Base-by-base conservation (phyloP, 768 basidiomycete species). In the Collybia sp. region DNA sequence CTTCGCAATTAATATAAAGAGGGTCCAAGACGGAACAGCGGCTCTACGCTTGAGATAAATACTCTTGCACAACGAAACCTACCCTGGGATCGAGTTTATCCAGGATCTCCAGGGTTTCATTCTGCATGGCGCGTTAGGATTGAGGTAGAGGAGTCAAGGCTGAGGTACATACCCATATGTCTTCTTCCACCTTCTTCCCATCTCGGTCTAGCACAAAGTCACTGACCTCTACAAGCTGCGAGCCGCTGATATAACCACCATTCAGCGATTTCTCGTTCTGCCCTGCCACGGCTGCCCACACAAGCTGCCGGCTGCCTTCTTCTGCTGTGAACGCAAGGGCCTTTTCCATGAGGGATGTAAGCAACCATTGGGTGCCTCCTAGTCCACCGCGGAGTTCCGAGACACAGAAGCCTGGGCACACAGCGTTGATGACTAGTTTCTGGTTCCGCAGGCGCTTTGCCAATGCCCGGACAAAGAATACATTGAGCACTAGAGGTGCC, bases 321-420 rank as follows among this genome's bases (percentile, higher is more conserved):
- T 76, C 71, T 2, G 68, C 50, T 0, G 67, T 60, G n/a, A 60
- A 61, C 1, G 65, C 72, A 0, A 77, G 35, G 0, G 60, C 2
- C 4, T 43, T 53, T 35, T 68, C 62, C 51, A 67, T 56, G 1
- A 69, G 15, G 30, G 45, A 44, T n/a, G 45, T 32, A 4, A 67
- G 5, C 10, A 53, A 12, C 6, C 48, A 43, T 20, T 45, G 19
- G 17, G 61, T 6, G 0, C 56, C 58, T 1, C 42, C 36, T 4
- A 68, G n/a, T 6, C 57, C 51, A 18, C 66, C 51, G 0, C 58
- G 53, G 1, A 77, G 54, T 16, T 67, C 61, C 6, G 71, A 72
- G 15, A 53, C 42, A 53, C 72, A 72, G 52, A 61, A 67, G 1
- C 73, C 73, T n/a, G 75, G 75, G 43, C 69, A 66, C 30, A 69